Evolutionary conservation across 73 alveolate species (phyloP).

Genomic region (Symbiodinium natans): DNA sequence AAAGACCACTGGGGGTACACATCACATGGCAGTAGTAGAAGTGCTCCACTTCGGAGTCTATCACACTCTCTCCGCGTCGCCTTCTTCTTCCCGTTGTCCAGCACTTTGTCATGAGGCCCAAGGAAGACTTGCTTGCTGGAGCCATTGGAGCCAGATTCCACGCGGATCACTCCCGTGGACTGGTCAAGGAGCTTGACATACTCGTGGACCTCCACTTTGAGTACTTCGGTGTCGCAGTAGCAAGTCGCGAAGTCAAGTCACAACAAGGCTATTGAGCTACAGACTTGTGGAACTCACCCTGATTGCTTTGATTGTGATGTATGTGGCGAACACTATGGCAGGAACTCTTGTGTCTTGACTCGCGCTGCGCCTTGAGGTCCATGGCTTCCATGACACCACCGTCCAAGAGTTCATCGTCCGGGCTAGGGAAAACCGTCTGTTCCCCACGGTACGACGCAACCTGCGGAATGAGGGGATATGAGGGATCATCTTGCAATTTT

Average conservation of each 20-base stretch:
- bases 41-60: neutral
- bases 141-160: conserved; percentile 40
- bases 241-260: too few species aligned
- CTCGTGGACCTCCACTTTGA: conserved; percentile 42
- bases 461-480: neutral
- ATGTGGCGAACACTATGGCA: neutral
- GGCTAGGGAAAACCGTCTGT: conserved; percentile 77
- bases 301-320: neutral
- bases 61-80: neutral
- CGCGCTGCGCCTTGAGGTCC: conserved; percentile 21
- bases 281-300: neutral
- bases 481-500: too few species aligned
- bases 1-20: too few species aligned
- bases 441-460: conserved; percentile 89
- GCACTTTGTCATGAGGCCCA: conserved; percentile 83
- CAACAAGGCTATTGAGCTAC: neutral
- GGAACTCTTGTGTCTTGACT: neutral
- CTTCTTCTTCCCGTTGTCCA: conserved; percentile 82
- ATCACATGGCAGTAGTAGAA: neutral
- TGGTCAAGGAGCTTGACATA: conserved; percentile 87
- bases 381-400: conserved; percentile 65
- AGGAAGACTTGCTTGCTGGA: conserved; percentile 82
- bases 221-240: too few species aligned
- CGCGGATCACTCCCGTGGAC: conserved; percentile 64
- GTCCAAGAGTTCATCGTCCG: conserved; percentile 68